phyloP scores from a whole-genome alignment of 2,329 filamentous ascomycete species.

The Diaporthe vexans region DNA sequence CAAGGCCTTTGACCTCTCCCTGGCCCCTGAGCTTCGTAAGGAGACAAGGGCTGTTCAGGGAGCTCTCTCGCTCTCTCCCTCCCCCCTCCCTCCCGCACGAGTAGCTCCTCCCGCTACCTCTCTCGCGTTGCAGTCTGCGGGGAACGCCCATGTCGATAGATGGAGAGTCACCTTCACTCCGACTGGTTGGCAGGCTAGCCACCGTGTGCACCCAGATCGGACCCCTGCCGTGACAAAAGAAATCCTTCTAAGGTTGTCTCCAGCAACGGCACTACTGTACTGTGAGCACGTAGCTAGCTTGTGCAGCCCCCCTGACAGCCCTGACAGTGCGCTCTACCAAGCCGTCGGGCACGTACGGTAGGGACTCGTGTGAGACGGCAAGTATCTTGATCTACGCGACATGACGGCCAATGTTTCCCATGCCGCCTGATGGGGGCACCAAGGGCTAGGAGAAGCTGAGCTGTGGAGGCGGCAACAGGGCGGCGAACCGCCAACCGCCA shows the following conservation, averaged over 20 bases:
- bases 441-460: slow-evolving; percentile 7
- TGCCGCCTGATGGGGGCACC: background rate
- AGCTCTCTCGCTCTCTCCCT: slow-evolving; percentile 10
- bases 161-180: slow-evolving; percentile 36
- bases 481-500: background rate
- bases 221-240: background rate
- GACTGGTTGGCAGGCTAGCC: slow-evolving; percentile 38
- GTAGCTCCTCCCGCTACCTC: slow-evolving; percentile 19
- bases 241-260: slow-evolving; percentile 2
- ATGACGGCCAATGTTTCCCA: background rate
- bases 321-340: slow-evolving; percentile 2
- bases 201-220: slow-evolving; percentile 27
- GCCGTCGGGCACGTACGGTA: slow-evolving; percentile 15
- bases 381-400: background rate
- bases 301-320: slow-evolving; percentile 2
- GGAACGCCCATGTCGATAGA: slow-evolving; percentile 39
- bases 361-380: background rate
- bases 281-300: slow-evolving; percentile 17
- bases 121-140: slow-evolving; percentile 39
- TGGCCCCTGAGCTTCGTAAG: slow-evolving; percentile 1
- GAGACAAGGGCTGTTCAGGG: background rate
- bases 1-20: background rate
- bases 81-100: background rate
- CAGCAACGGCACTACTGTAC: slow-evolving; percentile 17
- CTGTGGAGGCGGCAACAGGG: slow-evolving; percentile 16